phyloP scores from a whole-genome alignment of 805 yeast genomes.

The Saccharomycopsis javanensis region DNA sequence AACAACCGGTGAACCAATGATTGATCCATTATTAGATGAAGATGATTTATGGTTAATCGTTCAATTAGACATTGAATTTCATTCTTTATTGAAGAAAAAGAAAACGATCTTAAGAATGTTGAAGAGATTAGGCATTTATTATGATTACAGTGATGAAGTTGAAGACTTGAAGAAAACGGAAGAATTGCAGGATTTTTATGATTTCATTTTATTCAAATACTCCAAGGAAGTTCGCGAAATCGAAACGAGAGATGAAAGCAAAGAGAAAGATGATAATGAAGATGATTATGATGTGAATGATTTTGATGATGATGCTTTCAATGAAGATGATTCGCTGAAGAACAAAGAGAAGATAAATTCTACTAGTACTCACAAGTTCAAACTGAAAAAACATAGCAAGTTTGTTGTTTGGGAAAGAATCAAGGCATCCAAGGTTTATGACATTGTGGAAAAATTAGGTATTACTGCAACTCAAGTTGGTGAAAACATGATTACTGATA shows the following conservation, averaged over 20 bases:
- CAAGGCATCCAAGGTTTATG: conserved; percentile 51
- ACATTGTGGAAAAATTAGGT: conserved; percentile 62
- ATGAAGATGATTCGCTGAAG: not conserved
- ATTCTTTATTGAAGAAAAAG: conserved; percentile 70
- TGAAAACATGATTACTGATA: conserved; percentile 61
- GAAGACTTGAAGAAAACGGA: conserved; percentile 52
- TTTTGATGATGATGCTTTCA: conserved; percentile 19
- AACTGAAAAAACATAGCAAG: conserved; percentile 46
- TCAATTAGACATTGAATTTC: conserved; percentile 79
- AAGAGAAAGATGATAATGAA: conserved; percentile 26
- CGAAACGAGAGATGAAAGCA: conserved; percentile 27
- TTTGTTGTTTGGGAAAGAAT: conserved; percentile 57
- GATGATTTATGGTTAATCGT: conserved; percentile 91
- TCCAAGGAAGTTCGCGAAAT: conserved; percentile 33
- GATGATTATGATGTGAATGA: conserved; percentile 28
- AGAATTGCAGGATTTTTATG: conserved; percentile 80
- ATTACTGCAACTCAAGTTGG: conserved; percentile 74
- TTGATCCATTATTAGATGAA: conserved; percentile 47
- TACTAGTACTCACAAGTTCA: conserved; percentile 21
- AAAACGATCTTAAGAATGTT: conserved; percentile 49
- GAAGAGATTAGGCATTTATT: conserved; percentile 44
- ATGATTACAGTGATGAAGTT: conserved; percentile 48
- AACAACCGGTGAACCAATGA: conserved; percentile 30
- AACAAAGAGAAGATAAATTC: not conserved
- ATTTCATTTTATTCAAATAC: conserved; percentile 55